A percentile compares a stretch with the other conserved stretches of the same genome.
phyloP scores from a whole-genome alignment of 805 yeast species.

The Ogataea henricii region DNA sequence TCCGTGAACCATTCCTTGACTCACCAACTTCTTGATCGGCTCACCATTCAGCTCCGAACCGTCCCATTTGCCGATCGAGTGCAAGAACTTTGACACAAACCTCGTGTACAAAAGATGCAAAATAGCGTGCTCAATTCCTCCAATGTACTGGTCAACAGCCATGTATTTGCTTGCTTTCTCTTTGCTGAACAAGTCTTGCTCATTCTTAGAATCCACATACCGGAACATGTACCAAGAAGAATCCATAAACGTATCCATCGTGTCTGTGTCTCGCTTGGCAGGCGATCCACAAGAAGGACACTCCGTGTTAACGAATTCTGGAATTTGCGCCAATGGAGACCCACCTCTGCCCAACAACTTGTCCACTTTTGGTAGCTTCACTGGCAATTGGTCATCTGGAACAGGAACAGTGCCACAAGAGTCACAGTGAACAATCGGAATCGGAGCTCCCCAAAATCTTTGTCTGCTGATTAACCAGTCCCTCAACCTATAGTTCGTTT shows the following conservation, averaged over 20 bases:
- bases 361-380: constrained; percentile 63
- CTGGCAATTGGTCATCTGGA: constrained; percentile 86
- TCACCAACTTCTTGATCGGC: constrained; percentile 77
- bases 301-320: constrained; percentile 65
- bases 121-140: constrained; percentile 97
- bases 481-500: constrained; percentile 65
- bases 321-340: constrained; percentile 68
- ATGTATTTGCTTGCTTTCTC: constrained; percentile 51
- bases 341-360: constrained; percentile 48
- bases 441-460: constrained; percentile 98
- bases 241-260: constrained; percentile 98
- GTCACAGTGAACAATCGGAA: constrained; percentile 88
- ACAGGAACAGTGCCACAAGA: constrained; percentile 90
- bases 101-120: constrained; percentile 85
- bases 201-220: constrained; percentile 73
- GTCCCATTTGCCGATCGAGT: constrained; percentile 67
- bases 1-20: constrained; percentile 99
- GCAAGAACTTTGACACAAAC: constrained; percentile 79
- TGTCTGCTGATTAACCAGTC: constrained; percentile 97
- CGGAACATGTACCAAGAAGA: constrained; percentile 96
- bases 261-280: constrained; percentile 91
- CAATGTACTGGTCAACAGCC: constrained; percentile 91
- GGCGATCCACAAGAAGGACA: constrained; percentile 80
- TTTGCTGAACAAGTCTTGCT: constrained; percentile 50
- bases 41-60: constrained; percentile 64